These are phyloP conservation scores for Maudiozyma barnettii DNA, from an alignment of 805 yeast genomes.

Conservation along the genomic window DNA sequence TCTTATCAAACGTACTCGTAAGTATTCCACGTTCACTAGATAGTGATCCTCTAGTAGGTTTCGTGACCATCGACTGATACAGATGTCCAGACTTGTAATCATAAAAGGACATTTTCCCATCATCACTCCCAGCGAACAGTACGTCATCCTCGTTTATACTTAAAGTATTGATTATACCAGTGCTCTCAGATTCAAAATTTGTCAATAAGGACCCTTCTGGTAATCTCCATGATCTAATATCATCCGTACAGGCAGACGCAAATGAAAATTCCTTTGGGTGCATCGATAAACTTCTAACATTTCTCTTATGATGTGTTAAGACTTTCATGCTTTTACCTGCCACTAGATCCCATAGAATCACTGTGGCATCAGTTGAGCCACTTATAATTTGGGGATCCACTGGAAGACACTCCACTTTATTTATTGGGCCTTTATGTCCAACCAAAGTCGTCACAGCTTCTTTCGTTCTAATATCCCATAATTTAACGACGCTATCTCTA, in stretches of 20 bases:
- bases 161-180: conserved; percentile 56
- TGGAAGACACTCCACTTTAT: conserved; percentile 54
- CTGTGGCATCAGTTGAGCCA: conserved; percentile 75
- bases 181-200: conserved; percentile 32
- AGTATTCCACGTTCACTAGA: conserved; percentile 60
- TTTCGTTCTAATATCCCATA: conserved; percentile 89
- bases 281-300: conserved; percentile 62
- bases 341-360: conserved; percentile 78
- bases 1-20: conserved; percentile 63
- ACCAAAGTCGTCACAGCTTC: conserved; percentile 63
- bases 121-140: conserved; percentile 73
- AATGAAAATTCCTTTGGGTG: conserved; percentile 67
- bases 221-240: conserved; percentile 72
- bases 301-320: conserved; percentile 75
- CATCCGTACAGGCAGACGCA: conserved; percentile 73
- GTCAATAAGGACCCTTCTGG: conserved; percentile 71
- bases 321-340: conserved; percentile 66
- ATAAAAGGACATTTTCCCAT: conserved; percentile 67
- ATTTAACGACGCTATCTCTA: conserved; percentile 72
- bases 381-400: conserved; percentile 82
- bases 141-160: conserved; percentile 51
- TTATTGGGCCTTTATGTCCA: conserved; percentile 75
- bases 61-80: conserved; percentile 45
- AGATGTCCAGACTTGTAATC: conserved; percentile 67
- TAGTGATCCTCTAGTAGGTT: conserved; percentile 60